These are phyloP conservation scores for Novymonas esmeraldas DNA, from an alignment of 208 protist genomes.

Conservation along the genomic window DNA sequence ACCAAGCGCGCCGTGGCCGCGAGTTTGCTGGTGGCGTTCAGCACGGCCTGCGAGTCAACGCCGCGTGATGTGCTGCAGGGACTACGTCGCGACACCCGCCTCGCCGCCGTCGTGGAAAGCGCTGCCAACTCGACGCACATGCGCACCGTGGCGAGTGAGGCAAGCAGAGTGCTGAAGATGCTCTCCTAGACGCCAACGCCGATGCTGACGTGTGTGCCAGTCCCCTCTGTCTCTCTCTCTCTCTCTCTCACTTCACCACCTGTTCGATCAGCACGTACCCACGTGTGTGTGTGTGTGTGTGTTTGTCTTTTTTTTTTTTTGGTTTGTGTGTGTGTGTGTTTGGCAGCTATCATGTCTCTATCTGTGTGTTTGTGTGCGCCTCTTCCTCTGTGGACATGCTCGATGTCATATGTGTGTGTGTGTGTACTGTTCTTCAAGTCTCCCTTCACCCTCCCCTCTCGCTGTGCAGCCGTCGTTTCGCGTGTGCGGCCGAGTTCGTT, in stretches of 20 bases:
- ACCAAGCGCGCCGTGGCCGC: constrained; percentile 33
- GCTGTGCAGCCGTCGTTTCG: too few relatives aligned
- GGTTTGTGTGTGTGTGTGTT: not conserved
- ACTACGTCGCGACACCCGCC: constrained; percentile 14
- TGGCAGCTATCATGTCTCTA: not conserved
- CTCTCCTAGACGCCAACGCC: constrained; percentile 26
- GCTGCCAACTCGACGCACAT: constrained; percentile 16
- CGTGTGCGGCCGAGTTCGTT: too few relatives aligned
- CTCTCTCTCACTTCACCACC: too few relatives aligned
- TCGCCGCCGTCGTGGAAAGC: constrained; percentile 22
- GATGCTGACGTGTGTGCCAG: too few relatives aligned
- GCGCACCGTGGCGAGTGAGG: constrained; percentile 34
- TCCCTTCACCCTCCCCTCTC: too few relatives aligned
- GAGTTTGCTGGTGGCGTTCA: constrained; percentile 54
- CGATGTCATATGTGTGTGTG: too few relatives aligned
- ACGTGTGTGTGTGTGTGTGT: not conserved
- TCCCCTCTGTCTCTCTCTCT: too few relatives aligned
- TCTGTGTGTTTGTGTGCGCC: not conserved
- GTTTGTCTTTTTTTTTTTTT: not conserved
- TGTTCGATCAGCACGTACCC: too few relatives aligned
- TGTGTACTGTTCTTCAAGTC: too few relatives aligned
- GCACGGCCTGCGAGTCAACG: constrained; percentile 36
- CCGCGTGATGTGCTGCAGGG: constrained; percentile 12
- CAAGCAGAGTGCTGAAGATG: constrained; percentile 26
- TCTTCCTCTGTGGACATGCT: too few relatives aligned